These are phyloP conservation scores for Nemania bipapillata DNA, from an alignment of 2,329 filamentous ascomycete species.

Conservation along the genomic window DNA sequence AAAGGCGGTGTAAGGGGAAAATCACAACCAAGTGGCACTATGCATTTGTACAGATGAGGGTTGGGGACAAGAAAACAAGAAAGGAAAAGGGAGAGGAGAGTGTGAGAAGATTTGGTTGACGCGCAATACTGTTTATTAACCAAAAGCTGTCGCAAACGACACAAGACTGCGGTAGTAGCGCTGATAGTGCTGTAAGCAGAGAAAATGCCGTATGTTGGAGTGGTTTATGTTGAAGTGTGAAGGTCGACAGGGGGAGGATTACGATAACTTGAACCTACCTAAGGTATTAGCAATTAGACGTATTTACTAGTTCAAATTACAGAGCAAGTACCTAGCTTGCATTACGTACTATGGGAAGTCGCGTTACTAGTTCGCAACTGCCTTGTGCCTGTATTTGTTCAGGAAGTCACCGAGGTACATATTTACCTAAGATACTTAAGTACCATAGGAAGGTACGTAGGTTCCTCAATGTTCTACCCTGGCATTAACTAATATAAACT, in stretches of 20 bases:
- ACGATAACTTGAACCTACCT: not conserved
- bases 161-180: constrained; percentile 40
- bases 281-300: not conserved
- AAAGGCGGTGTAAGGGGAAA: not conserved
- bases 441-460: too few species aligned
- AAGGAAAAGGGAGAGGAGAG: not conserved
- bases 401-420: not conserved
- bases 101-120: constrained; percentile 15
- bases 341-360: not conserved
- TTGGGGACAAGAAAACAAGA: not conserved
- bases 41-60: not conserved
- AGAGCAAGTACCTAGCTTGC: not conserved
- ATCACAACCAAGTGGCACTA: not conserved
- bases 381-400: not conserved
- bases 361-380: not conserved
- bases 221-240: constrained; percentile 39
- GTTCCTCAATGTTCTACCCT: too few species aligned
- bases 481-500: too few species aligned
- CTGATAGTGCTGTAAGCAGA: constrained; percentile 46
- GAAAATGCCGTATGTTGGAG: constrained; percentile 39
- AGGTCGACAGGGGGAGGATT: constrained; percentile 4
- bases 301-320: not conserved
- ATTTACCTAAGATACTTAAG: too few species aligned
- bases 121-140: constrained; percentile 45
- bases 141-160: constrained; percentile 46